Conservation (phyloP, 768 basidiomycete genomes). For the Strobilomyces echinocephalus region DNA sequence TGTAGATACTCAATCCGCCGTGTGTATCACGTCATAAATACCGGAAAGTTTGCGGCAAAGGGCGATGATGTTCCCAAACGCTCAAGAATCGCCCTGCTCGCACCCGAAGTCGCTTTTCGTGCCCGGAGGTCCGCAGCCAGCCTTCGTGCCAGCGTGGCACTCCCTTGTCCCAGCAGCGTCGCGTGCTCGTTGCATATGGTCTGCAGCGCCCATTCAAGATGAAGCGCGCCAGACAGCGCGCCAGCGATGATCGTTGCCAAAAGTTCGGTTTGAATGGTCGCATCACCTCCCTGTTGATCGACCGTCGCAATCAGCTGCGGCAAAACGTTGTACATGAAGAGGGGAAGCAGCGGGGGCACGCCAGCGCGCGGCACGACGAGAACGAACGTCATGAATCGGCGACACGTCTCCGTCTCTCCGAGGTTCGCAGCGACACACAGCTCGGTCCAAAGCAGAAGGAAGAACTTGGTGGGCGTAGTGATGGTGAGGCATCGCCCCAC, state of each 20-base stretch:
- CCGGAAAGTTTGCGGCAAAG: conserved; percentile 72
- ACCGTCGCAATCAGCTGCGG: conserved; percentile 53
- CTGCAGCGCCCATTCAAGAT: conserved; percentile 66
- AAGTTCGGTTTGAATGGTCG: conserved; percentile 55
- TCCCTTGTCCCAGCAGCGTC: conserved; percentile 56
- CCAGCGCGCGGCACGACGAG: conserved; percentile 56
- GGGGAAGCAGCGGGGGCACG: conserved; percentile 62
- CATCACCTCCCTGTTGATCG: conserved; percentile 51
- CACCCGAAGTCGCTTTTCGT: conserved; percentile 43
- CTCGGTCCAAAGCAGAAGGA: conserved; percentile 67
- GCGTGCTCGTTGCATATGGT: conserved; percentile 47
- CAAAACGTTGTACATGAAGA: conserved; percentile 65
- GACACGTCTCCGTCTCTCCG: conserved; percentile 58
- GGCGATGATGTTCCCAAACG: conserved; percentile 56
- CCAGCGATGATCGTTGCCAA: conserved; percentile 63
- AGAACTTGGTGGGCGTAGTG: conserved; percentile 55
- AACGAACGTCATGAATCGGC: conserved; percentile 63
- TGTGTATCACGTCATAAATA: conserved; percentile 38
- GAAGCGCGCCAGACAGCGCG: conserved; percentile 59
- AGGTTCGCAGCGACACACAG: conserved; percentile 47
- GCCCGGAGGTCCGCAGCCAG: conserved; percentile 59
- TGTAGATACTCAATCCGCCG: conserved; percentile 1
- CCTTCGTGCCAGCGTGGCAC: conserved; percentile 57
- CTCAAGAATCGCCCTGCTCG: conserved; percentile 53
- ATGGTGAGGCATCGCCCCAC: conserved; percentile 61